These are phyloP conservation scores for Starmerella ratchasimensis DNA, from an alignment of 805 yeast genomes.

Conservation along the genomic window DNA sequence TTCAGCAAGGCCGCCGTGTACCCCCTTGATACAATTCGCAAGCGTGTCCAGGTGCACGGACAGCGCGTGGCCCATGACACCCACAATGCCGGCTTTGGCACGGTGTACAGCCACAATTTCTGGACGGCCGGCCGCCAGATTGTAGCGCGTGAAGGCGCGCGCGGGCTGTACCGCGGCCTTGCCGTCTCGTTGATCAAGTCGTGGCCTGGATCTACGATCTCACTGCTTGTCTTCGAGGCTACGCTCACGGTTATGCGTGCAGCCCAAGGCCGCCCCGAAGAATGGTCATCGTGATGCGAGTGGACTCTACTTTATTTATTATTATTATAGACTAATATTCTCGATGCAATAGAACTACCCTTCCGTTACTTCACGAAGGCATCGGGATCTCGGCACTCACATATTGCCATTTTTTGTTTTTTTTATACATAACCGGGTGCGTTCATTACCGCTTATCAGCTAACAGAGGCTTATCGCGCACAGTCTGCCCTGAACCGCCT, in stretches of 20 bases:
- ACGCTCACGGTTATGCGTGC: constrained; percentile 20
- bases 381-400: too few relatives aligned
- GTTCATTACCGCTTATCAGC: too few relatives aligned
- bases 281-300: too few relatives aligned
- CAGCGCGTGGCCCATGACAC: constrained; percentile 9
- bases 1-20: constrained; percentile 60
- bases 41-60: constrained; percentile 56
- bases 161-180: constrained; percentile 64
- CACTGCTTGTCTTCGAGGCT: constrained; percentile 51
- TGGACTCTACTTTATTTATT: too few relatives aligned
- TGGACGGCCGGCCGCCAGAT: constrained; percentile 29
- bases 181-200: constrained; percentile 57
- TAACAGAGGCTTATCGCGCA: too few relatives aligned
- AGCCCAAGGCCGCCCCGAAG: too few relatives aligned
- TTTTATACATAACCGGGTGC: too few relatives aligned
- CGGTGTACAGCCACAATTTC: constrained; percentile 20
- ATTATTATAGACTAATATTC: too few relatives aligned
- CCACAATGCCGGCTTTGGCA: constrained; percentile 14
- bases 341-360: too few relatives aligned
- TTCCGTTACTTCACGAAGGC: too few relatives aligned
- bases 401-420: too few relatives aligned
- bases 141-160: constrained; percentile 41
- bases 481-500: too few relatives aligned
- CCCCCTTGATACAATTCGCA: constrained; percentile 75
- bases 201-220: constrained; percentile 56